These are phyloP conservation scores for Nannochloropsis salina DNA, from an alignment of 108 stramenopile genomes.

Conservation along the genomic window DNA sequence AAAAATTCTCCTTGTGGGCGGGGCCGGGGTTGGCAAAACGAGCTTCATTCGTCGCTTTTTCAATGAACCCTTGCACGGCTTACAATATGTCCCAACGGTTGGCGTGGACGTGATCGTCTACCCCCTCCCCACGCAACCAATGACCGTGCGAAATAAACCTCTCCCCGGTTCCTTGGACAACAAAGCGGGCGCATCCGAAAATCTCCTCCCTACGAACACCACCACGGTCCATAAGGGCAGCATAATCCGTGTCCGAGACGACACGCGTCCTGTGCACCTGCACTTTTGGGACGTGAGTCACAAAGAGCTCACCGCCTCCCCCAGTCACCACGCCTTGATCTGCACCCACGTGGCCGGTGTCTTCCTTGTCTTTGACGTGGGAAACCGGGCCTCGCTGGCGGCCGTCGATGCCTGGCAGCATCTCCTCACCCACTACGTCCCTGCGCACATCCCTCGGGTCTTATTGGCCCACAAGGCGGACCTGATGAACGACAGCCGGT, in stretches of 20 bases:
- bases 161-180: not conserved
- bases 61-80: constrained; percentile 29
- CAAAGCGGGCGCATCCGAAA: not conserved
- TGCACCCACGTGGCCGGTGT: constrained; percentile 27
- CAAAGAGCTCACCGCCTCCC: constrained; percentile 28
- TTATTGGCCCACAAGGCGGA: constrained; percentile 46
- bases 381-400: constrained; percentile 32
- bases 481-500: constrained; percentile 18
- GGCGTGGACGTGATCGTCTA: constrained; percentile 37
- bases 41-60: constrained; percentile 28
- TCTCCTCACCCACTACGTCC: constrained; percentile 18
- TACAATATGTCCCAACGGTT: constrained; percentile 30
- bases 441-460: constrained; percentile 29
- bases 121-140: not conserved
- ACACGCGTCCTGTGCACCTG: constrained; percentile 35
- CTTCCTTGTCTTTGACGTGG: constrained; percentile 38
- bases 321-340: constrained; percentile 43
- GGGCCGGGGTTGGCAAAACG: constrained; percentile 27
- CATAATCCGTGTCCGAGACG: not conserved
- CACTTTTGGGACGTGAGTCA: constrained; percentile 44
- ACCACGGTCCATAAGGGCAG: constrained; percentile 21
- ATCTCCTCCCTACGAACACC: constrained; percentile 23
- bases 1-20: not conserved
- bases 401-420: constrained; percentile 40
- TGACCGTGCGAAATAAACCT: not conserved